Evolutionary conservation across 2,329 filamentous ascomycete species (phyloP), one percentile per base, ranked within the genome.

Genomic region (Fusarium piperis): DNA sequence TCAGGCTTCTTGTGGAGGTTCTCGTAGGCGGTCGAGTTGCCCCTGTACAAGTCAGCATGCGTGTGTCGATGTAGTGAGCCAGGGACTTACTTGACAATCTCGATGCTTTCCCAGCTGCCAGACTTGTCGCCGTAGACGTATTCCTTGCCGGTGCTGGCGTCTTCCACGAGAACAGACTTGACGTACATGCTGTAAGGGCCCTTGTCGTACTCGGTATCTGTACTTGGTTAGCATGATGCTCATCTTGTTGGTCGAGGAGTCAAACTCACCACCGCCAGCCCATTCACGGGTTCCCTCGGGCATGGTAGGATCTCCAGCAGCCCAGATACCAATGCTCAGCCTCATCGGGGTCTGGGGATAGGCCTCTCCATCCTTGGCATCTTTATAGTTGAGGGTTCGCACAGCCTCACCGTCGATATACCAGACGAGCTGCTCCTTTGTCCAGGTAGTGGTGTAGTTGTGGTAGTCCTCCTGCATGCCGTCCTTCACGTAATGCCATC

Each of bases 301-400:
- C 77, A 91, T 79, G 41, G 82, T 77, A 7, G 89, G 81, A 70
- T 93, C 86, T 68, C 90, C 86, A 62, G 89, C 86, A 58, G 91
- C 88, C 87, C 89, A 92, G 73, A 92, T 90, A 60, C 91, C 91
- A 18, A 93, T 77, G 59, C 89, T 90, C 56, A 93, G 80, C 57
- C 89, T 88, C 90, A 92, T 92, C 2, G 93, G 93, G 0, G 93
- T 94, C 78, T 95, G 93, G 0, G 93, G 93, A 79, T 89, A 95
- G 78, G 88, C 87, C 56, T 86, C 79, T 13, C 90, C 89, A 72
- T 86, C 86, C 78, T 90, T 87, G 65, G 90, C 89, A 57, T 92
- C 89, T 26, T 82, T 83, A 62, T 89, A 88, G 10, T 85, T 79
- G n/a, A 93, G 84, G 2, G 87, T 90, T 68, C 93, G 90, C 58